Base-by-base conservation (phyloP, 129 eudicot species). In the Centrapalus pauciflorus region DNA sequence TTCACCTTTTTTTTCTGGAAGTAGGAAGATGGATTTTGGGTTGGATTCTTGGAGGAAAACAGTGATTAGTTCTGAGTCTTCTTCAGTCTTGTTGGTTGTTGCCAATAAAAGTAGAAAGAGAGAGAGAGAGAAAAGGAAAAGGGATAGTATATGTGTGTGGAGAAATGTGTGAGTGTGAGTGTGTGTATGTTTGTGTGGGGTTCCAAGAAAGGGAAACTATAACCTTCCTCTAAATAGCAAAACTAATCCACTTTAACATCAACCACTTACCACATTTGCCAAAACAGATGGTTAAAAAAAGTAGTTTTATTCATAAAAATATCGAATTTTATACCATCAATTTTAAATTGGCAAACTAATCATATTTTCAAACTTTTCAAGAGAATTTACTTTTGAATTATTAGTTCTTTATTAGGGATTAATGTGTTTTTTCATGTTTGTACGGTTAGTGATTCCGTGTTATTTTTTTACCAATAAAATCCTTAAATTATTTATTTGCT, bases 201-300 rank as follows among this genome's bases (percentile, higher is more conserved):
- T 70, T 70, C 73, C 85, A 66, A 68, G 76, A 81, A 81, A 72
- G 66, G 82, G 55, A 55, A 76, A 79, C 57, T 37, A 37, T 23
- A 60, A 69, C 70, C 70, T 71, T 72, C 76, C 85, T 74, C 66
- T 80, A 76, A 76, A 71, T 76, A 64, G 85, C 74, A 77, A 77
- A 68, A 77, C 55, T 35, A 63, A 63, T 70, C 62, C 66, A 69
- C 74, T 68, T 61, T 19, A 21, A 56, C 40, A 63, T 62, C 79
- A 48, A 50, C 75, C 7, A 63, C 70, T 69, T 69, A 7, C 76
- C 60, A 51, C 66, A 52, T 76, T 76, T 69, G 78, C 66, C 33
- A 40, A 73, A 61, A 28, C 6, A 27, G n/a, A n/a, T n/a, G n/a
- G n/a, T n/a, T n/a, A n/a, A n/a, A n/a, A n/a, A n/a, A n/a, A n/a